These are phyloP conservation scores for Boletus reticulatus DNA, from an alignment of 768 basidiomycete genomes.

Conservation along the genomic window DNA sequence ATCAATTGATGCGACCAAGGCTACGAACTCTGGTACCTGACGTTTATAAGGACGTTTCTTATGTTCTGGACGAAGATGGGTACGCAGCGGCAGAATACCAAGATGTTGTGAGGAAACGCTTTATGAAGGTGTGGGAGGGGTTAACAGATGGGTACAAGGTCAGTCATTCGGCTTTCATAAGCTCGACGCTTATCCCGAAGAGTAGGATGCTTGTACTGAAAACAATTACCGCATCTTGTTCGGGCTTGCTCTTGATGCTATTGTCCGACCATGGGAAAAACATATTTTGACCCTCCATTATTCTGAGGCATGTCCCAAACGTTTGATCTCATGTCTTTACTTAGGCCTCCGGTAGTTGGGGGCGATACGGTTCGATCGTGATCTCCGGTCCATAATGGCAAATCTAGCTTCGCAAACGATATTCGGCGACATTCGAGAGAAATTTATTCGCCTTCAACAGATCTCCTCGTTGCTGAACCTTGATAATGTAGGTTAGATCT, in stretches of 20 bases:
- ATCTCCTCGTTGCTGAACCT: conserved; percentile 90
- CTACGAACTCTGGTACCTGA: conserved; percentile 82
- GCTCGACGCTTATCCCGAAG: conserved; percentile 1
- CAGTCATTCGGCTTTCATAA: not conserved
- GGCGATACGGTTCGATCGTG: conserved; percentile 92
- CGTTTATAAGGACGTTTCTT: conserved; percentile 87
- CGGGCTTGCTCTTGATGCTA: conserved; percentile 76
- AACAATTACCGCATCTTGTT: conserved; percentile 86
- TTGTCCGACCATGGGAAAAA: conserved; percentile 97
- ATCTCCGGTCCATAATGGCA: conserved; percentile 78
- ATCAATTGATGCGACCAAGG: conserved; percentile 86
- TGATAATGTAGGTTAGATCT: conserved; percentile 52
- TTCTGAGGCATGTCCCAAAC: conserved; percentile 63
- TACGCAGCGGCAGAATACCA: conserved; percentile 84
- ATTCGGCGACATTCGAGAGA: conserved; percentile 89
- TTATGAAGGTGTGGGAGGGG: conserved; percentile 84
- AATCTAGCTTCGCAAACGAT: conserved; percentile 86
- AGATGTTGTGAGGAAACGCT: conserved; percentile 86
- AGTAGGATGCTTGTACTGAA: conserved; percentile 83
- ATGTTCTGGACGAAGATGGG: conserved; percentile 84
- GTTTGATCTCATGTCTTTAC: not conserved
- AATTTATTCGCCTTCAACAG: conserved; percentile 89
- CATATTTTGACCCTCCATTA: conserved; percentile 76
- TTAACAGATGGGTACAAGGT: conserved; percentile 89
- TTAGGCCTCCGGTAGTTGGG: conserved; percentile 61